phyloP scores from a whole-genome alignment of 345 rosid species.

The Rhodomyrtus tomentosa region DNA sequence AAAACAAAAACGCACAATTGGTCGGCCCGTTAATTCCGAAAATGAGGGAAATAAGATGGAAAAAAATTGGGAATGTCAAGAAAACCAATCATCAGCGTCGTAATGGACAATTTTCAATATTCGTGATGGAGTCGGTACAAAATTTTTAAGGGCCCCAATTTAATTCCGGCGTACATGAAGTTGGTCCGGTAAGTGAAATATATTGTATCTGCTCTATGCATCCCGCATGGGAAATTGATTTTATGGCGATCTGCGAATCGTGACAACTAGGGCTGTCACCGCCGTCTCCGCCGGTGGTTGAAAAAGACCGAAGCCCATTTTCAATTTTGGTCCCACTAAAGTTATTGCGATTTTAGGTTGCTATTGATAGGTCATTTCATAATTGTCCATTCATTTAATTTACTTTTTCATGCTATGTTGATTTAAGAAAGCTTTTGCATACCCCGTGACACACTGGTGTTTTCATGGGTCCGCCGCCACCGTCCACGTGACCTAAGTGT shows the following conservation, averaged over 20 bases:
- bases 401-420: not conserved
- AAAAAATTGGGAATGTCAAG: not conserved
- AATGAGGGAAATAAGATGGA: not conserved
- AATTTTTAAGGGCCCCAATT: not conserved
- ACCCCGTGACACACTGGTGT: not conserved
- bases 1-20: not conserved
- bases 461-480: not conserved
- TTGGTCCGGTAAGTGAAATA: not conserved
- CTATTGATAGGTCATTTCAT: not conserved
- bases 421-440: not conserved
- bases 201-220: not conserved
- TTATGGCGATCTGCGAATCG: not conserved
- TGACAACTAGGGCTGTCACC: not conserved
- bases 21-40: not conserved
- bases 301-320: not conserved
- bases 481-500: no score
- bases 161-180: not conserved
- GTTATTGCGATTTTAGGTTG: not conserved
- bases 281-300: not conserved
- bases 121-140: not conserved
- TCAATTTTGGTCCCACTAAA: not conserved
- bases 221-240: not conserved
- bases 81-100: not conserved
- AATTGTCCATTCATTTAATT: not conserved
- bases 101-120: not conserved